Base-by-base conservation (phyloP, 1,284 basidiomycete genomes). In the Papiliotrema flavescens region DNA sequence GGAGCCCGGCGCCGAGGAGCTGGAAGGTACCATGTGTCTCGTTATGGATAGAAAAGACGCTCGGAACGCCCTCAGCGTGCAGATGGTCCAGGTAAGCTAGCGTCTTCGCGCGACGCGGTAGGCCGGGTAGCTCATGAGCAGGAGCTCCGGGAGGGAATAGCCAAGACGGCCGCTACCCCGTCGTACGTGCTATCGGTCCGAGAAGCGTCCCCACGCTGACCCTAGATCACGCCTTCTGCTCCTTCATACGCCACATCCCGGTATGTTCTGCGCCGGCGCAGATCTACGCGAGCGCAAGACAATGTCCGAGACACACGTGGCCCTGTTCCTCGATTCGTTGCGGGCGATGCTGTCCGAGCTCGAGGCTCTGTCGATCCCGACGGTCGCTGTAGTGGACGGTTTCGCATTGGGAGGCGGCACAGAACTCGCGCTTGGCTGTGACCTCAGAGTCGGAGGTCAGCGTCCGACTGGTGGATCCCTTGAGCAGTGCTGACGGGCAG, bases 261-360 rank as follows among this genome's bases (percentile, higher is more conserved):
- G 84, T n/a, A 82, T 88, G 2, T 96, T 95, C 77, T 97, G 93
- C 71, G 88, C 93, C 19, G 93, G 94, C 6, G 93, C 93, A 11
- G 93, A 97, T 75, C 83, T 97, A 47, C 81, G 82, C 54, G 93
- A 97, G 73, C 82, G 93, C 55, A 84, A 85, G 37, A 81, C 82
- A 1, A 96, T 97, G 91, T 79, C 84, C 3, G 81, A 83, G 62
- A 51, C 76, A 9, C 84, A 93, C 66, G 88, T 96, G 35, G 79
- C 84, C 61, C 82, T 82, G 61, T 96, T 96, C 77, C 85, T 96
- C 49, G 76, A 82, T 51, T 85, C 88, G 62, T 80, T 97, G 26
- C 84, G 93, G 34, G 78, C 79, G 35, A 83, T 89, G 13, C 78
- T 97, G 26, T 81, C 82, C 36, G 83, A 84, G 63, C 81, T 97